Base-by-base conservation (phyloP, 495 filamentous ascomycete genomes). In the Penicillium bovifimosum region DNA sequence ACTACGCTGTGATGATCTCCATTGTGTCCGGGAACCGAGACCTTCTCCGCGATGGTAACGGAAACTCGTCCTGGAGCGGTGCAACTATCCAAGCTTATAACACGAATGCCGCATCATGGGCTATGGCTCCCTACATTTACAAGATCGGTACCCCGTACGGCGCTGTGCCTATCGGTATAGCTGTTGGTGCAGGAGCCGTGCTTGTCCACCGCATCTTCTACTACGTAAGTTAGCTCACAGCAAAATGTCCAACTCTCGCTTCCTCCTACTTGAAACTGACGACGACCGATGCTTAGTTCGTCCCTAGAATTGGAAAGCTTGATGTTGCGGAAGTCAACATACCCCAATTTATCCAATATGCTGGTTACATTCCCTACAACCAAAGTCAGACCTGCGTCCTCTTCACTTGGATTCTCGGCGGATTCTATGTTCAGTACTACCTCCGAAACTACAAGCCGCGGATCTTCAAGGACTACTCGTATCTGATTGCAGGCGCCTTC, bases 401-500 rank as follows among this genome's bases (percentile, higher is more conserved):
- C 40, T 53, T 69, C 43, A 64, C 46, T 20, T 66, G 57, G 57
- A 68, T 75, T 53, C 39, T 65, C 39, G 43, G 61, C 13, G 77
- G 79, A 4, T 65, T 81, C 58, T 73, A 71, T 46, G 60, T 66
- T 6, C 81, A 84, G 61, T 74, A 67, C 45, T 84, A 76, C 43
- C 63, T 84, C 6, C 67, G 81, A 6, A 74, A 75, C 50, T 68
- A 75, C 43, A 40, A 61, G 0, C 79, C 81, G 3, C 49, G 65
- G 1, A 67, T 77, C 28, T 84, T 81, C 66, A 74, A 76, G 56
- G 73, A 83, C 53, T 84, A 80, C 49, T 79, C 75, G 26, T 84
- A 83, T 49, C 65, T 84, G 0, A 57, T 83, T 6, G 72, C 74
- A 0, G 80, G 71, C 3, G 81, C 79, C 5, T 64, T 82, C 26